Evolutionary conservation across 1,284 basidiomycete species (phyloP), one percentile per base, ranked within the genome.

Genomic region (Cronartium quercuum): DNA sequence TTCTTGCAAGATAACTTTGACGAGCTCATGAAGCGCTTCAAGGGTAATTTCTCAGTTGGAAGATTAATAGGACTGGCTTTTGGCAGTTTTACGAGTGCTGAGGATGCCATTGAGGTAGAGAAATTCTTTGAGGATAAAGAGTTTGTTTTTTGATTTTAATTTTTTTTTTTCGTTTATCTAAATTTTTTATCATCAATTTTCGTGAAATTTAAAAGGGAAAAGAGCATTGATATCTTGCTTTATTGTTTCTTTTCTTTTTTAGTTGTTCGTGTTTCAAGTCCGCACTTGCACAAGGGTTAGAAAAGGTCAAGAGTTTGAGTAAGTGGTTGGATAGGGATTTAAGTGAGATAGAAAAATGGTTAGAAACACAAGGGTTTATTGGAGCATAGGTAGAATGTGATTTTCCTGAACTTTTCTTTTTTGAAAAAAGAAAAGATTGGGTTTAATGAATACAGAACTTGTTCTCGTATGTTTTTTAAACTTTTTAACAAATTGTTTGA

Each of bases 51-150:
- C 55, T 80, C 79, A 42, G 78, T 81, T 47, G 78, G 77, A 37
- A 70, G 80, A 41, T 78, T 84, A 34, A 79, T 82, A 60, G 77
- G 81, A 87, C 83, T 84, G 71, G 84, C 88, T 6, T 87, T 92
- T 82, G 82, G 83, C 38, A 82, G 83, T 51, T 84, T 96, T 76
- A 87, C 88, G 21, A 87, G 86, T 21, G 84, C 89, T 78, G 83
- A 88, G 77, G 94, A 96, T 82, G 86, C 87, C 35, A 82, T 87
- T 66, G 85, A 84, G 6, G 85, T 88, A 29, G 86, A 87, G 67
- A 84, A 82, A 3, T 94, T 91, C 84, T 85, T 83, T 78, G 78
- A 80, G 75, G 80, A 77, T 78, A 84, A 75, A 83, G 79, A 81
- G 81, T 81, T 79, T 76, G 77, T 78, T 61, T 38, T 55, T 29